A percentile compares a stretch with the other conserved stretches of the same genome.
These are phyloP conservation scores for Aspergillus sparsus DNA, from an alignment of 495 filamentous ascomycete genomes.

Conservation along the genomic window DNA sequence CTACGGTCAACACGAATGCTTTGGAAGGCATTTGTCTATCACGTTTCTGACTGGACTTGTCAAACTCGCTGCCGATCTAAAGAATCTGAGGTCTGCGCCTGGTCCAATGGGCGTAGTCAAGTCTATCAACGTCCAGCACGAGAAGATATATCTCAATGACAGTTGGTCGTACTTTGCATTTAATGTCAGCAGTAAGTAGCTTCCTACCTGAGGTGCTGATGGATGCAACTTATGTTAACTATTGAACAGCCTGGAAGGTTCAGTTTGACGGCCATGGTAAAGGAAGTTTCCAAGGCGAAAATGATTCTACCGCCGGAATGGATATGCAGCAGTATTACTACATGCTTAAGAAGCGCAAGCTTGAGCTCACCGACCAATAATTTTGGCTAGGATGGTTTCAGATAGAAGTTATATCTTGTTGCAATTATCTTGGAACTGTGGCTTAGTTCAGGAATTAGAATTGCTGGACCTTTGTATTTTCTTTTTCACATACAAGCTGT, in stretches of 20 bases:
- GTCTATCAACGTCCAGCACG: neutral
- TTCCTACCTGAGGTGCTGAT: no score
- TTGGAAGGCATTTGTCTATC: neutral
- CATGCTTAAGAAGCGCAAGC: no score
- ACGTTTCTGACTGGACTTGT: neutral
- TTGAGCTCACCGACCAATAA: no score
- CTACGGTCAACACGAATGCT: neutral
- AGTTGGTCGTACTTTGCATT: neutral
- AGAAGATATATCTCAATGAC: conserved; percentile 1
- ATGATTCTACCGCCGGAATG: no score
- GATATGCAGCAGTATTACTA: no score
- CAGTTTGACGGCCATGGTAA: neutral
- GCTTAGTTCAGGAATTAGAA: no score
- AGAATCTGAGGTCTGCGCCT: neutral
- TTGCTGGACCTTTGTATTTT: no score
- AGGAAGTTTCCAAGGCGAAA: no score
- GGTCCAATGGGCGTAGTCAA: neutral
- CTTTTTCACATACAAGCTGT: no score
- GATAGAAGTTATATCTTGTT: no score
- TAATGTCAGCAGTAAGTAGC: neutral
- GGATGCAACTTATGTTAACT: neutral
- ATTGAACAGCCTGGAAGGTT: neutral
- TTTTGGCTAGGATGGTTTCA: no score
- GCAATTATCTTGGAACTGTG: no score
- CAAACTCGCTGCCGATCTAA: neutral